phyloP scores from a whole-genome alignment of 768 basidiomycete species.

The Exidia glandulosa region DNA sequence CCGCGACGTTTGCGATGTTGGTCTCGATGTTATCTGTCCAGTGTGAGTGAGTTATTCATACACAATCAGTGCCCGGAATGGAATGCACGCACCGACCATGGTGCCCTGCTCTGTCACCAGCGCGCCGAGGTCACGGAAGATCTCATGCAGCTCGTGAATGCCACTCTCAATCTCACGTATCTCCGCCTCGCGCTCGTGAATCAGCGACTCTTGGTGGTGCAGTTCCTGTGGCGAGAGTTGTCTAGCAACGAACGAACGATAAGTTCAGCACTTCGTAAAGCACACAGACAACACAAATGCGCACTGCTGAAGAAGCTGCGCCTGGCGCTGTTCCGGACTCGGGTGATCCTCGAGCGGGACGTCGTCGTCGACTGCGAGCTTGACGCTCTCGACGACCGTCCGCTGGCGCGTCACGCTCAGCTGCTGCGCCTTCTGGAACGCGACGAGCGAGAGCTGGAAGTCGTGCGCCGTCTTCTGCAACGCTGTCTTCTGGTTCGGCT shows the following conservation, averaged over 20 bases:
- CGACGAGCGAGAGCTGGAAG: conserved; percentile 76
- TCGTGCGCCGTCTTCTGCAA: conserved; percentile 92
- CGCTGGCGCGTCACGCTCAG: conserved; percentile 83
- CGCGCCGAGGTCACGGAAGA: conserved; percentile 92
- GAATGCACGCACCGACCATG: conserved; percentile 66
- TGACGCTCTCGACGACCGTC: conserved; percentile 79
- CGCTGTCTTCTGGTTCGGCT: conserved; percentile 74
- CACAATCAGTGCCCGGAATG: not conserved
- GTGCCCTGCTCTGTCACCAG: conserved; percentile 89
- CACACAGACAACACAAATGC: not conserved
- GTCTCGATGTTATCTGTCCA: conserved; percentile 86
- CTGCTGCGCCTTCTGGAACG: conserved; percentile 87
- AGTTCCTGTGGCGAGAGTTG: conserved; percentile 86
- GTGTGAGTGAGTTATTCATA: not conserved
- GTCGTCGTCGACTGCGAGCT: conserved; percentile 73
- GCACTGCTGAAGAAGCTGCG: conserved; percentile 9
- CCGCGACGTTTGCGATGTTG: conserved; percentile 79
- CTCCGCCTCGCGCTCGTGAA: conserved; percentile 87
- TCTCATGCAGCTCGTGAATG: conserved; percentile 91
- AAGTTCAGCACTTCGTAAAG: not conserved
- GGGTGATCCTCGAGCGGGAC: conserved; percentile 15
- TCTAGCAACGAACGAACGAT: conserved; percentile 28
- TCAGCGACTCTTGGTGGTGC: conserved; percentile 90
- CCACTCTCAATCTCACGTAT: conserved; percentile 95
- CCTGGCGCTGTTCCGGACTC: conserved; percentile 7